Evolutionary conservation across 2,329 filamentous ascomycete species (phyloP).

Genomic region (Fusarium sp.): DNA sequence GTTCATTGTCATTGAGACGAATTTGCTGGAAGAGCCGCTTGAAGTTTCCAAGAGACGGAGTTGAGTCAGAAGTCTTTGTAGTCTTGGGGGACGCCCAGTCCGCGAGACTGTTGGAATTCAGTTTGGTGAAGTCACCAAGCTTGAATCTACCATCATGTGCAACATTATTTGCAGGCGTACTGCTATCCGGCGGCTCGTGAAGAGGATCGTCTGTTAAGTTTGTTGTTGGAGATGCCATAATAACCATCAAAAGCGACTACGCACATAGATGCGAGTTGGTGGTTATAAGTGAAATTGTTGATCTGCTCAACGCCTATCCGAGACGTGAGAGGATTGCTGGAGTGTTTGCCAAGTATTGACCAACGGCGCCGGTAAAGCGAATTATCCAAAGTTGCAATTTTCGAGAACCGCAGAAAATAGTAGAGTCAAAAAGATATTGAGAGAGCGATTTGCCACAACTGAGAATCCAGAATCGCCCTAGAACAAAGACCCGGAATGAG

Average conservation of each 20-base stretch:
- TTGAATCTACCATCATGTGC: constrained; percentile 6
- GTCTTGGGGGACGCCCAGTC: constrained; percentile 19
- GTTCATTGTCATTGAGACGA: not conserved
- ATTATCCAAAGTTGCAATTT: not conserved
- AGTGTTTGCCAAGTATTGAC: not conserved
- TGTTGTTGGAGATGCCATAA: constrained; percentile 26
- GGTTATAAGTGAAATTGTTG: not conserved
- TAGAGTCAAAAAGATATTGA: not conserved
- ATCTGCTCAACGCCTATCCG: constrained; percentile 1
- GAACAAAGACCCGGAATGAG: constrained; percentile 1
- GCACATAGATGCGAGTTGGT: constrained; percentile 20
- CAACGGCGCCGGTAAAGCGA: not conserved
- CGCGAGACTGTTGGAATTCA: constrained; percentile 10
- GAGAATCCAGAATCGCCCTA: not conserved
- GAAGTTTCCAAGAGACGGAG: constrained; percentile 32
- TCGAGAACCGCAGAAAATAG: not conserved
- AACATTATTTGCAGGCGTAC: not conserved
- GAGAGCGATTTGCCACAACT: constrained; percentile 16
- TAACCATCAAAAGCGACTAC: constrained; percentile 9
- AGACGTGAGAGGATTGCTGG: not conserved
- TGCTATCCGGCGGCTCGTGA: constrained; percentile 35
- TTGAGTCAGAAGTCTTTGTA: not conserved
- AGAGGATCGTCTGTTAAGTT: constrained; percentile 24
- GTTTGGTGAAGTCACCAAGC: constrained; percentile 31
- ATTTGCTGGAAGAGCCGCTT: constrained; percentile 32